Base-by-base conservation (phyloP, 140 eudicot species). In the Senecio squalidus region DNA sequence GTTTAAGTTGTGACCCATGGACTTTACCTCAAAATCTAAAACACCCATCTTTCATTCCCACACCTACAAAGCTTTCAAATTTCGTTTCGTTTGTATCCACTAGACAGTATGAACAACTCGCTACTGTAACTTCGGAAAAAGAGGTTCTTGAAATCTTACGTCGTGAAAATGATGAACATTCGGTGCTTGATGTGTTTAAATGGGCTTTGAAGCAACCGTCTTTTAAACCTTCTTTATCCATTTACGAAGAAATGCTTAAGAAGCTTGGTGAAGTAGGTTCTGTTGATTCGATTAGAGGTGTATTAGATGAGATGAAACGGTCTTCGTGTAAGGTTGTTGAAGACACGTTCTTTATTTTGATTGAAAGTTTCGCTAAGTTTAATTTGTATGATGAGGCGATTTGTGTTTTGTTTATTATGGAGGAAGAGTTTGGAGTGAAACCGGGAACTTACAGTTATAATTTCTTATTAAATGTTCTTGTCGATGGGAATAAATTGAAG, bases 391-490 rank as follows among this genome's bases (percentile, higher is more conserved):
- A 92, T 61, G 95, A 87, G 36, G 98, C 95, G 55, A 74, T 92
- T 67, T 71, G 81, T 67, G 95, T 92, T 36, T 74, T 92, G 50
- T 85, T 79, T 50, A 47, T 84, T 58, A 87, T 92, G 96, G 89
- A 82, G 38, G 62, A 71, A 39, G 95, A 82, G 56, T 92, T 84
- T 66, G 78, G 83, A 6, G 71, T 87, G 61, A 73, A 65, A 38
- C 88, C 96, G 1, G 70, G 82, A 1, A 82, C 83, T 0, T 59
- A 50, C 50, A 79, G 74, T 30, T 92, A 69, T 64, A 92, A 92
- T 64, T 76, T 77, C 47, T 62, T 92, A 80, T 51, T 92, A 77
- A 87, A 84, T 64, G 79, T 92, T 59, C 96, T 92, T 75, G 98
- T 92, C 73, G 98, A 92, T 43, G 95, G 87, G 21, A 77, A 69